These are phyloP conservation scores for Maudiozyma pseudohumilis DNA, from an alignment of 805 yeast genomes.

Conservation along the genomic window DNA sequence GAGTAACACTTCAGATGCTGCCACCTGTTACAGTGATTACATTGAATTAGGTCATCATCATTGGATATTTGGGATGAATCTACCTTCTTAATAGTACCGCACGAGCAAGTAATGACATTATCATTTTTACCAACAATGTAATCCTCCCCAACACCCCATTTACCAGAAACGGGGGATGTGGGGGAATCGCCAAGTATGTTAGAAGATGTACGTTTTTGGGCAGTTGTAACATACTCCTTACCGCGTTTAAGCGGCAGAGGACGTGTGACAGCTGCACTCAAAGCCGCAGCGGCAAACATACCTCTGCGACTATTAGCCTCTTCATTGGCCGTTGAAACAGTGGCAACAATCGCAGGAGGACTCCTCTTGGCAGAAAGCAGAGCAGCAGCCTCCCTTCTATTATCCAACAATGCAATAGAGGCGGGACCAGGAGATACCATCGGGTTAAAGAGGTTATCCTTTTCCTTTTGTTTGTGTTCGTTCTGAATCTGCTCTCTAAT, in stretches of 20 bases:
- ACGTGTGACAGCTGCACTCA: constrained; percentile 71
- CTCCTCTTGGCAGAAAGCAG: not conserved
- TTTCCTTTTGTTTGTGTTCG: constrained; percentile 4
- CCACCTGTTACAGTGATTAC: constrained; percentile 88
- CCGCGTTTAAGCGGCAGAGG: constrained; percentile 44
- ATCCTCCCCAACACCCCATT: constrained; percentile 14
- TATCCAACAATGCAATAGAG: constrained; percentile 30
- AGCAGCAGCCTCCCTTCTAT: constrained; percentile 1
- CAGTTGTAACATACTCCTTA: too few species aligned
- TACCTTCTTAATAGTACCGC: constrained; percentile 34
- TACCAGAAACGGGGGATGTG: too few species aligned
- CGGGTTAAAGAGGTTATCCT: constrained; percentile 13
- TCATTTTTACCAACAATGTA: constrained; percentile 69
- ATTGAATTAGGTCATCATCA: constrained; percentile 70
- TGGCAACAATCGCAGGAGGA: not conserved
- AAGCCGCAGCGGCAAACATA: constrained; percentile 68
- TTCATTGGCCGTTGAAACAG: not conserved
- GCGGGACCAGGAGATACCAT: constrained; percentile 40
- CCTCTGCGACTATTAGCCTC: constrained; percentile 4
- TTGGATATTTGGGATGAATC: constrained; percentile 30
- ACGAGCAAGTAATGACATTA: constrained; percentile 79
- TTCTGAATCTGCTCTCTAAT: constrained; percentile 10
- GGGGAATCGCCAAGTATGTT: too few species aligned
- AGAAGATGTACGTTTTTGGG: too few species aligned
- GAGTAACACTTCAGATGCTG: constrained; percentile 88